A percentile compares a stretch with the other conserved stretches of the same genome.
These are phyloP conservation scores for Gypsophila paniculata DNA, from an alignment of 179 eudicot species.

Conservation along the genomic window DNA sequence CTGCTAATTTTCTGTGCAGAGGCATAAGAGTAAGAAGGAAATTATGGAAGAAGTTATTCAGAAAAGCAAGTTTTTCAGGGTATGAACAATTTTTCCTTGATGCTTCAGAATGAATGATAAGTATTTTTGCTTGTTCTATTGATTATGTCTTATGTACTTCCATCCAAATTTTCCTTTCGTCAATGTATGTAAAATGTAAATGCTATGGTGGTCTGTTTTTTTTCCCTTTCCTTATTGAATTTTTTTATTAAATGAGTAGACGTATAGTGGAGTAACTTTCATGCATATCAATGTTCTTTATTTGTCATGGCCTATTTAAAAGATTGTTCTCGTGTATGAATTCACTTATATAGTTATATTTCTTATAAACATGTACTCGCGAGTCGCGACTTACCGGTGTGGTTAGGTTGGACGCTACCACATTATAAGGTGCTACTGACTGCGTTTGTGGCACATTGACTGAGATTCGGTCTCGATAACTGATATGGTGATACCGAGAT, in stretches of 20 bases:
- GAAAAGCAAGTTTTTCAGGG: slow-evolving; percentile 92
- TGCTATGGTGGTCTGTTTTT: background rate
- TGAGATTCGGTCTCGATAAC: too few species aligned
- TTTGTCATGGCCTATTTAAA: background rate
- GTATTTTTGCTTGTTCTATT: background rate
- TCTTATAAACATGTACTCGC: background rate
- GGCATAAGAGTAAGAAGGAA: slow-evolving; percentile 82
- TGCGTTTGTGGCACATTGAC: too few species aligned
- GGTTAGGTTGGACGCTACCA: too few species aligned
- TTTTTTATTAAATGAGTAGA: background rate
- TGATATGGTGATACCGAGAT: too few species aligned
- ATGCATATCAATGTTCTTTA: background rate
- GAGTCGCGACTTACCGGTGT: too few species aligned
- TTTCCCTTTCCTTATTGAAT: too few species aligned
- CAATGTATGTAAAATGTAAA: background rate
- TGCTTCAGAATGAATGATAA: background rate
- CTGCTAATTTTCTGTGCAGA: slow-evolving; percentile 37
- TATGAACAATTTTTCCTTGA: slow-evolving; percentile 22
- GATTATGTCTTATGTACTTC: background rate
- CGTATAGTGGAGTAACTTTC: background rate
- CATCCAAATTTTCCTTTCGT: background rate
- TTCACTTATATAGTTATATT: background rate
- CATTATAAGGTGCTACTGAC: too few species aligned
- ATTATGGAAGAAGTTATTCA: slow-evolving; percentile 72
- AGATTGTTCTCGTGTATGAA: background rate